Evolutionary conservation across 441 rosid species (phyloP).

Genomic region (Mallotus japonicus): DNA sequence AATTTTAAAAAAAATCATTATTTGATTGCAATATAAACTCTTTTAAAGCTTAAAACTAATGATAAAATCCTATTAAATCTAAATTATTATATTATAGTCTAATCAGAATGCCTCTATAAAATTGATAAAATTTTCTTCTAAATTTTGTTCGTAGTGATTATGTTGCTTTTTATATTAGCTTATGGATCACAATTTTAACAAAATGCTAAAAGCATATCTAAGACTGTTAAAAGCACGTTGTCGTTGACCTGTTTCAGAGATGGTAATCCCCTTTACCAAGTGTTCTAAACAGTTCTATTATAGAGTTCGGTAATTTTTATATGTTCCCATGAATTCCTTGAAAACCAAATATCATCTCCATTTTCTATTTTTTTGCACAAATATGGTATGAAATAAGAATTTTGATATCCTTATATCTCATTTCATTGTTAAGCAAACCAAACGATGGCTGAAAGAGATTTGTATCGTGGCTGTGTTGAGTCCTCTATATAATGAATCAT

Average conservation of each 20-base stretch:
- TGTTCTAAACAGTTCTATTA: constrained; percentile 45
- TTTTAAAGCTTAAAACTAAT: too few species aligned
- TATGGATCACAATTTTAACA: constrained; percentile 29
- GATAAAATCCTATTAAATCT: too few species aligned
- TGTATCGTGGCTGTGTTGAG: constrained; percentile 33
- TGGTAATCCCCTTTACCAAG: constrained; percentile 90
- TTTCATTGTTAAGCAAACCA: not conserved
- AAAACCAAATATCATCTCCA: not conserved
- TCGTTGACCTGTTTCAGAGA: constrained; percentile 86
- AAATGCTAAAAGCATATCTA: constrained; percentile 46
- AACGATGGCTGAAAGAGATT: constrained; percentile 13
- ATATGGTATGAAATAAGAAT: not conserved
- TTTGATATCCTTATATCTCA: not conserved
- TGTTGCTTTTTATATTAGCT: constrained; percentile 12
- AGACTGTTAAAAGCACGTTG: constrained; percentile 49
- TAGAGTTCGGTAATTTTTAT: constrained; percentile 50
- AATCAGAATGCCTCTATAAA: not conserved
- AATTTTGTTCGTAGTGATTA: not conserved
- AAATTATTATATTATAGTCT: too few species aligned
- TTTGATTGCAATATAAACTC: too few species aligned
- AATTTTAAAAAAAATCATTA: too few species aligned
- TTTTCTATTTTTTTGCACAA: not conserved
- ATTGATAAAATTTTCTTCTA: not conserved
- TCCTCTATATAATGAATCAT: constrained; percentile 55
- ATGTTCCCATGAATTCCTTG: not conserved